Percentiles rank a stretch among this genome's conserved stretches.
phyloP scores from a whole-genome alignment of 345 rosid genomes.

The Salix exigua region DNA sequence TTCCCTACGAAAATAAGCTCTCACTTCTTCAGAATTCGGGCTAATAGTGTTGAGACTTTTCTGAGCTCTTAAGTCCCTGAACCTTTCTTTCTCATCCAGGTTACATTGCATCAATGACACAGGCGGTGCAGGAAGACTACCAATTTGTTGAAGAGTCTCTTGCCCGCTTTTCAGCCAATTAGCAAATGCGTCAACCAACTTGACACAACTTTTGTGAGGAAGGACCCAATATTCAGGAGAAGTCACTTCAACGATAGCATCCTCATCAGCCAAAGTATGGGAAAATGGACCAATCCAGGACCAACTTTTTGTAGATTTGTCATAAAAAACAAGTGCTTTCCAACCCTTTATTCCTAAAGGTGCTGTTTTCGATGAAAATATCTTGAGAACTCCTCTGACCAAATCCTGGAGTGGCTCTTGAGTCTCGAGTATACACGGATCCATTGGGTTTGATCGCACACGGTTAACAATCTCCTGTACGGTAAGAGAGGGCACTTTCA shows the following conservation, averaged over 20 bases:
- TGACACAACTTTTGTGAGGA: constrained; percentile 90
- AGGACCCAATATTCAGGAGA: constrained; percentile 96
- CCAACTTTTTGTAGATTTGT: constrained; percentile 82
- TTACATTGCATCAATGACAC: constrained; percentile 69
- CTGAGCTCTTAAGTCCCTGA: constrained; percentile 95
- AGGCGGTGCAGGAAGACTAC: constrained; percentile 96
- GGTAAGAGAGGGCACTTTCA: constrained; percentile 60
- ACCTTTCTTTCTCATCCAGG: constrained; percentile 94
- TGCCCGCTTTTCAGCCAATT: constrained; percentile 95
- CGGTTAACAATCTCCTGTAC: constrained; percentile 90
- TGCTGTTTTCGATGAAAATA: constrained; percentile 82
- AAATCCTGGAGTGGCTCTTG: constrained; percentile 97
- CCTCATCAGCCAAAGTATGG: constrained; percentile 52
- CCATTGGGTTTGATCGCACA: constrained; percentile 87
- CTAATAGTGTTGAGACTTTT: constrained; percentile 88
- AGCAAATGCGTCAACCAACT: constrained; percentile 95
- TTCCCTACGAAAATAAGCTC: constrained; percentile 86
- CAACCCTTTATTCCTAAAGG: constrained; percentile 97
- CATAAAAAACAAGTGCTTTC: constrained; percentile 83
- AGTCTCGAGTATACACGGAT: constrained; percentile 87
- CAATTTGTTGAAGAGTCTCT: constrained; percentile 90
- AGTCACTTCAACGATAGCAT: constrained; percentile 73
- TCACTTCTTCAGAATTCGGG: constrained; percentile 81
- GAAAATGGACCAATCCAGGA: constrained; percentile 82
- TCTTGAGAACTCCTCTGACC: constrained; percentile 91